A percentile compares a stretch with the other conserved stretches of the same genome.
phyloP scores from a whole-genome alignment of 2,329 filamentous ascomycete genomes.

The Massarina eburnea region DNA sequence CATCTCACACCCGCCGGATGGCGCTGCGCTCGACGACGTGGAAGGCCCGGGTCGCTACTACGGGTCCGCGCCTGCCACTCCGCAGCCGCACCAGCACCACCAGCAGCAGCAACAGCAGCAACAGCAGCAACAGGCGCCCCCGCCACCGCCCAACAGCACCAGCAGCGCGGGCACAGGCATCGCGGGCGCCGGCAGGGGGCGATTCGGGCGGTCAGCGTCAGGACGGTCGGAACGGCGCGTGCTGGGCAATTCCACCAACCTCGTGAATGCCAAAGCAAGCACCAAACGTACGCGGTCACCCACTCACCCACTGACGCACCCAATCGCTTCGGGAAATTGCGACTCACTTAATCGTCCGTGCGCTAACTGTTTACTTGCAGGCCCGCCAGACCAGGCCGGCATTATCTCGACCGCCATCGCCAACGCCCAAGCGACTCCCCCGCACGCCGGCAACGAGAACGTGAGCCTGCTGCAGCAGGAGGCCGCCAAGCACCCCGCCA shows the following conservation, averaged over 20 bases:
- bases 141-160: no score
- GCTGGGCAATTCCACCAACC: conserved; percentile 45
- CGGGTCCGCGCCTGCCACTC: conserved; percentile 56
- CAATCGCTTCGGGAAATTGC: conserved; percentile 25
- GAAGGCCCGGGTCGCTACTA: conserved; percentile 56
- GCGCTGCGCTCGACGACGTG: conserved; percentile 48
- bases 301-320: no score
- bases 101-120: conserved; percentile 45
- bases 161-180: conserved; percentile 62
- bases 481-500: conserved; percentile 62
- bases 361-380: conserved; percentile 43
- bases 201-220: conserved; percentile 66
- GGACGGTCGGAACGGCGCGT: conserved; percentile 48
- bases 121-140: not conserved
- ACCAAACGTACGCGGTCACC: conserved; percentile 40
- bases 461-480: conserved; percentile 76
- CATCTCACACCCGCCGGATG: conserved; percentile 52
- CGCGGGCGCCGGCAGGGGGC: conserved; percentile 81
- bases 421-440: conserved; percentile 64
- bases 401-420: conserved; percentile 94
- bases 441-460: conserved; percentile 68
- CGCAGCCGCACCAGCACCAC: conserved; percentile 45
- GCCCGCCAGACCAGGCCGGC: conserved; percentile 60
- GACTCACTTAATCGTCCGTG: conserved; percentile 29
- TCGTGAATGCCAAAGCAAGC: conserved; percentile 47